These are phyloP conservation scores for Cryptococcus deneoformans DNA, from an alignment of 1,284 basidiomycete species.

Conservation along the genomic window DNA sequence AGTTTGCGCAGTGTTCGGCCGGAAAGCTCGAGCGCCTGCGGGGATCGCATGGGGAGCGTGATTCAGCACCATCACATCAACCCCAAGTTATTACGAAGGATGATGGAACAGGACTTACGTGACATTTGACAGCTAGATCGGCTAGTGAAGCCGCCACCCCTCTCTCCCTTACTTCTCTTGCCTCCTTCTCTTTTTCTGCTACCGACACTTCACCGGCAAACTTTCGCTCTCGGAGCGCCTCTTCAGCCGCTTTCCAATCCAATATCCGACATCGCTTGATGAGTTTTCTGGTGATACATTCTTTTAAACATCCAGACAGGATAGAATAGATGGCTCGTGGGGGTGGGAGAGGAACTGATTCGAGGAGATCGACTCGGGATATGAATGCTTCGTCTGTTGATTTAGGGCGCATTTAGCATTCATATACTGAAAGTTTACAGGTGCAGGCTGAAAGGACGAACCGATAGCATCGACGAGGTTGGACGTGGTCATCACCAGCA, in stretches of 20 bases:
- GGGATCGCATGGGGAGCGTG: not conserved
- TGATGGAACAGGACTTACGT: constrained; percentile 54
- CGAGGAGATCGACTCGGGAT: constrained; percentile 94
- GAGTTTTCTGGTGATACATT: constrained; percentile 70
- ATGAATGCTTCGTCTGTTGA: constrained; percentile 84
- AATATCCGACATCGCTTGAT: constrained; percentile 52
- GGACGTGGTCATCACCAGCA: constrained; percentile 93
- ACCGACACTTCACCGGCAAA: not conserved
- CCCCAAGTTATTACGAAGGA: not conserved
- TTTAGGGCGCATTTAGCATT: not conserved
- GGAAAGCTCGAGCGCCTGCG: constrained; percentile 70
- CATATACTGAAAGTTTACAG: constrained; percentile 26
- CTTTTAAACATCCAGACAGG: constrained; percentile 73
- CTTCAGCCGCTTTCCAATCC: constrained; percentile 6
- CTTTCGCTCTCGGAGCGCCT: constrained; percentile 2
- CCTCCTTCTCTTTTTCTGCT: not conserved
- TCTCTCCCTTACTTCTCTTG: constrained; percentile 11
- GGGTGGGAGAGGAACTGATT: constrained; percentile 88
- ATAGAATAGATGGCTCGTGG: constrained; percentile 92
- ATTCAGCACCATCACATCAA: not conserved
- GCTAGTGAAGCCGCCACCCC: constrained; percentile 61
- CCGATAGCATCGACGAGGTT: constrained; percentile 94
- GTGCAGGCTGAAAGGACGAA: constrained; percentile 44
- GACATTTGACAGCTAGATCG: constrained; percentile 65
- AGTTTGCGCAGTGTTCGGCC: constrained; percentile 84